These are phyloP conservation scores for Leccinum subspadiceum DNA, from an alignment of 1,284 basidiomycete species.

Conservation along the genomic window DNA sequence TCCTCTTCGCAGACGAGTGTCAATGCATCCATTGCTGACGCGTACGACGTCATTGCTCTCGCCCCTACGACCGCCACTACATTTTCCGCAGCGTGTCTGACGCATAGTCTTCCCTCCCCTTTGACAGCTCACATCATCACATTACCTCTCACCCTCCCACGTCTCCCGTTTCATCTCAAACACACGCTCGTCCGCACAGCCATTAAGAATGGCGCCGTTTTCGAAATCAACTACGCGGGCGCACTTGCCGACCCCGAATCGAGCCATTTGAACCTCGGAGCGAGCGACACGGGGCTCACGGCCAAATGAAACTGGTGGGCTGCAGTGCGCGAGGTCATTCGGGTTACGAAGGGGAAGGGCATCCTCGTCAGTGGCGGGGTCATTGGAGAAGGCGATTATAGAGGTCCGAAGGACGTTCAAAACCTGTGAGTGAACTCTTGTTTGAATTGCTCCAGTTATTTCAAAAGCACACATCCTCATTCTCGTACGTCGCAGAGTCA, in stretches of 20 bases:
- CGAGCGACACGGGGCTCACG: constrained; percentile 48
- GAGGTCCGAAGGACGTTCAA: constrained; percentile 66
- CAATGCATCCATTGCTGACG: constrained; percentile 51
- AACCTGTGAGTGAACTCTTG: constrained; percentile 58
- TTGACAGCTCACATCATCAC: constrained; percentile 81
- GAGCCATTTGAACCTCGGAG: constrained; percentile 43
- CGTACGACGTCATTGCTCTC: constrained; percentile 78
- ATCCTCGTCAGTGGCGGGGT: constrained; percentile 69
- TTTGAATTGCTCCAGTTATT: background rate
- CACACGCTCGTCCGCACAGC: constrained; percentile 81
- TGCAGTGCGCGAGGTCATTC: constrained; percentile 64
- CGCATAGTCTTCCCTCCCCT: constrained; percentile 75
- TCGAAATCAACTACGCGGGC: constrained; percentile 78
- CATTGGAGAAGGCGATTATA: constrained; percentile 52
- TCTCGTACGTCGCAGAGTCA: constrained; percentile 42
- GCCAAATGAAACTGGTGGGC: constrained; percentile 84
- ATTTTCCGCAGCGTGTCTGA: constrained; percentile 78
- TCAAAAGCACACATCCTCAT: background rate
- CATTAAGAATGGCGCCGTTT: constrained; percentile 78
- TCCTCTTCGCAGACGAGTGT: constrained; percentile 51
- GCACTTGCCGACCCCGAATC: constrained; percentile 60
- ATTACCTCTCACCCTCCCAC: constrained; percentile 75
- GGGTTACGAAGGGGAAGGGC: constrained; percentile 76
- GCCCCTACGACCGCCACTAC: constrained; percentile 68
- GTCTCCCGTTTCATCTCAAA: constrained; percentile 78